These are phyloP conservation scores for Ophiocordyceps polyrhachis-furcata DNA, from an alignment of 2,329 filamentous ascomycete genomes.

Conservation along the genomic window DNA sequence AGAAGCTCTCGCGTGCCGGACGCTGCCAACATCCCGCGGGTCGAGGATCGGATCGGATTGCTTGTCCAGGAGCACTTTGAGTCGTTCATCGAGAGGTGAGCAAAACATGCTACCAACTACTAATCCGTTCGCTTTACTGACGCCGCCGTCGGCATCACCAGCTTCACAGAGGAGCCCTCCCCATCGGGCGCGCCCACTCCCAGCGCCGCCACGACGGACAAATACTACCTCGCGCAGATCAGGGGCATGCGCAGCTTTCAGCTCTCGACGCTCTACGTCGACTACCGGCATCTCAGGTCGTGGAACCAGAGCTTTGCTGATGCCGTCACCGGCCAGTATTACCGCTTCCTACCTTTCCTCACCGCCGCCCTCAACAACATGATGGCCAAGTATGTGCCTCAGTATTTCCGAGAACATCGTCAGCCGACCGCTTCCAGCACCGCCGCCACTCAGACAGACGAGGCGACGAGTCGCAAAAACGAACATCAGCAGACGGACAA, in stretches of 20 bases:
- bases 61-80: constrained; percentile 62
- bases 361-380: constrained; percentile 77
- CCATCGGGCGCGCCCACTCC: constrained; percentile 45
- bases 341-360: constrained; percentile 85
- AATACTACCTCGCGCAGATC: constrained; percentile 73
- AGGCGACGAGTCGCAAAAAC: constrained; percentile 55
- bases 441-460: constrained; percentile 38
- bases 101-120: too few relatives aligned
- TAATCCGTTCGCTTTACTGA: too few relatives aligned
- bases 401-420: constrained; percentile 84
- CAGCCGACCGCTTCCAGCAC: constrained; percentile 63
- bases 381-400: constrained; percentile 84
- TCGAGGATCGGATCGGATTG: constrained; percentile 59
- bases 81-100: constrained; percentile 57
- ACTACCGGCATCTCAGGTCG: constrained; percentile 65
- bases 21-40: constrained; percentile 40
- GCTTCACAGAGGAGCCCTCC: constrained; percentile 50
- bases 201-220: constrained; percentile 55
- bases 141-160: constrained; percentile 6
- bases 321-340: constrained; percentile 79
- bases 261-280: constrained; percentile 73
- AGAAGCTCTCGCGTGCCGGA: constrained; percentile 28
- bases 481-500: constrained; percentile 97
- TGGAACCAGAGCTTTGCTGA: constrained; percentile 68
- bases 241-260: constrained; percentile 54